phyloP scores from a whole-genome alignment of 73 alveolate species.

The Tetrahymena thermophila region DNA sequence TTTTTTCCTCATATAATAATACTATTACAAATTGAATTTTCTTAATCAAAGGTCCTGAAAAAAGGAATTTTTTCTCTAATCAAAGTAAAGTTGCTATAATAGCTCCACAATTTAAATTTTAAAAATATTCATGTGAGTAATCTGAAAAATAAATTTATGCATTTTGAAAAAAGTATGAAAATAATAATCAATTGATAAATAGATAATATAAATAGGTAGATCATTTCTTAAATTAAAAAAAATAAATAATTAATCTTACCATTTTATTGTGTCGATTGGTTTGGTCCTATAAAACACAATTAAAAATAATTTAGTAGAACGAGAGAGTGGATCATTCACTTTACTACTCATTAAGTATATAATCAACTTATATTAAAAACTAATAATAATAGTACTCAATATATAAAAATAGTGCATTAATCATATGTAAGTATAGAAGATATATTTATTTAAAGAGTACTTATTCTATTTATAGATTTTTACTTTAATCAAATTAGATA shows the following conservation, averaged over 20 bases:
- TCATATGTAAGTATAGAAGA: background rate
- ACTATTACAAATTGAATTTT: background rate
- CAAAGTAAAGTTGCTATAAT: background rate
- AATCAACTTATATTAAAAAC: too few species aligned
- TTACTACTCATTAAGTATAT: background rate
- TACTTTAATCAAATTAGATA: background rate
- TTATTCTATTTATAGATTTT: background rate
- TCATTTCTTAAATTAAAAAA: too few species aligned
- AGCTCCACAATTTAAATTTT: background rate
- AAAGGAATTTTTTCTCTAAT: background rate
- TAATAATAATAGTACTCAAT: background rate
- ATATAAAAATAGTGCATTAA: background rate
- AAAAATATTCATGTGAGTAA: too few species aligned
- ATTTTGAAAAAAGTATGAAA: too few species aligned
- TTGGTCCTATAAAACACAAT: background rate
- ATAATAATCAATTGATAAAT: too few species aligned
- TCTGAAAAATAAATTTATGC: too few species aligned
- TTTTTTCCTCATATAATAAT: background rate
- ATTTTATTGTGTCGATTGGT: too few species aligned
- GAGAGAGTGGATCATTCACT: background rate
- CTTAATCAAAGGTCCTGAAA: background rate
- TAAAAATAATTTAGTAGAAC: background rate
- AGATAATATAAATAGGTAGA: too few species aligned
- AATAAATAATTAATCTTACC: background rate
- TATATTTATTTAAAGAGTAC: background rate